Conservation (phyloP, 2,329 filamentous ascomycete species). For the Penicillium sp. region DNA sequence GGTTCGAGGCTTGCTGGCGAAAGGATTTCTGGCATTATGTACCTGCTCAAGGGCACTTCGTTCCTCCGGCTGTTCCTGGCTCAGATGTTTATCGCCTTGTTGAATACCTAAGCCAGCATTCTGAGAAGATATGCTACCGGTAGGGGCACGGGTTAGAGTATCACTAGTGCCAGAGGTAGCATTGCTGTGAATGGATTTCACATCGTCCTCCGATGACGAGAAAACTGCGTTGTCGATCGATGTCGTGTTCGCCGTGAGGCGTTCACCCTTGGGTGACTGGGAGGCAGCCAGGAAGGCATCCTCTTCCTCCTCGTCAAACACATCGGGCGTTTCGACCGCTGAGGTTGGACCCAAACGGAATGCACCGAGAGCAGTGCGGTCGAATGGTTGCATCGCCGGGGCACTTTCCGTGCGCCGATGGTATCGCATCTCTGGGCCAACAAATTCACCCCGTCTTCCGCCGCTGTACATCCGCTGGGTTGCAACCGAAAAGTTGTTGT, state of each 20-base stretch:
- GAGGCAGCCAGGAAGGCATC: conserved; percentile 48
- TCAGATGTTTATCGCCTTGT: conserved; percentile 13
- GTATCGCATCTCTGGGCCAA: conserved; percentile 50
- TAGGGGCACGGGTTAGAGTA: conserved; percentile 22
- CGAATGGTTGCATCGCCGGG: conserved; percentile 49
- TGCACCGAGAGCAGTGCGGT: conserved; percentile 41
- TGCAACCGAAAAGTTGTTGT: conserved; percentile 41
- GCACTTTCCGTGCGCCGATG: conserved; percentile 52
- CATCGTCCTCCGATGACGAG: conserved; percentile 17
- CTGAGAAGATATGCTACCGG: conserved; percentile 5
- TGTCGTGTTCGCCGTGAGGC: conserved; percentile 2
- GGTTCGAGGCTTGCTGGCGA: conserved; percentile 22
- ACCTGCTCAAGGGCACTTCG: conserved; percentile 13
- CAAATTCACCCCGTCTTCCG: conserved; percentile 46
- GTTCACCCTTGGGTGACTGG: conserved; percentile 26
- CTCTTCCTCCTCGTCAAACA: conserved; percentile 52
- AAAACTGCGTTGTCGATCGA: conserved; percentile 8
- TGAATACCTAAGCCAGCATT: conserved; percentile 33
- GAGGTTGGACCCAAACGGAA: conserved; percentile 40
- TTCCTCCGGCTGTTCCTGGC: not conserved
- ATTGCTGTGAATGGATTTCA: conserved; percentile 25
- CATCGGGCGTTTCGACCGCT: conserved; percentile 44
- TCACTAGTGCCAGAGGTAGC: conserved; percentile 26
- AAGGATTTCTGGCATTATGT: conserved; percentile 23
- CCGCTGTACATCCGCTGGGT: conserved; percentile 50